A percentile compares a stretch with the other conserved stretches of the same genome.
phyloP scores from a whole-genome alignment of 768 basidiomycete genomes.

The Calocera viscosa region DNA sequence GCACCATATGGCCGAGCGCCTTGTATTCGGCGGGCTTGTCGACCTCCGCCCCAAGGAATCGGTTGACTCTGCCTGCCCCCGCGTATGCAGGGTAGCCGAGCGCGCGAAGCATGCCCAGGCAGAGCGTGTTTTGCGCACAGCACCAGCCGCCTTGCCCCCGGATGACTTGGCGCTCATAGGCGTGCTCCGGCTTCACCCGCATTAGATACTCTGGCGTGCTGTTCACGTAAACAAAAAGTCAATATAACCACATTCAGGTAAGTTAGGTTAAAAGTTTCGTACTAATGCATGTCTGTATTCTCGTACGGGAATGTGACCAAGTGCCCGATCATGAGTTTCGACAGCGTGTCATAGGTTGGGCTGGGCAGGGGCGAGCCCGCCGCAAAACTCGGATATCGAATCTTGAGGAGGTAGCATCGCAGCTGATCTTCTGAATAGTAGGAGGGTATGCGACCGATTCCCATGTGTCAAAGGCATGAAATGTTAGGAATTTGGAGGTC shows the following conservation, averaged over 20 bases:
- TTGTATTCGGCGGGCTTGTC: constrained; percentile 3
- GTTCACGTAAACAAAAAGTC: too few relatives aligned
- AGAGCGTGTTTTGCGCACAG: constrained; percentile 4
- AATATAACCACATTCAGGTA: background rate
- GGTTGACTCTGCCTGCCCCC: constrained; percentile 2
- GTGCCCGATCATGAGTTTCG: constrained; percentile 7
- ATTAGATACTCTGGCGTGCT: background rate
- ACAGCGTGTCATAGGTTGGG: background rate
- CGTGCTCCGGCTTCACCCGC: background rate
- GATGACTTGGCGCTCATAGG: constrained; percentile 2
- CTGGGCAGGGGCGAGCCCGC: background rate
- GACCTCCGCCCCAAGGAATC: background rate
- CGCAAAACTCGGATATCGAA: background rate
- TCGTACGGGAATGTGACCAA: constrained; percentile 2
- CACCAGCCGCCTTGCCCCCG: background rate
- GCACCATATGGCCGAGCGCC: background rate
- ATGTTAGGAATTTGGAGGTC: background rate
- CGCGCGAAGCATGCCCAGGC: constrained; percentile 2
- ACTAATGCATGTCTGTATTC: constrained; percentile 3
- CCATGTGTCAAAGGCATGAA: background rate
- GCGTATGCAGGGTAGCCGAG: constrained; percentile 2
- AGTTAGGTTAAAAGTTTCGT: background rate
- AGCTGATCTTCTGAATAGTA: constrained; percentile 2
- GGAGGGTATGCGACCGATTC: background rate
- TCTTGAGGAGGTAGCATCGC: background rate